Conservation (phyloP, 768 basidiomycete species). For the Mycena epipterygia region DNA sequence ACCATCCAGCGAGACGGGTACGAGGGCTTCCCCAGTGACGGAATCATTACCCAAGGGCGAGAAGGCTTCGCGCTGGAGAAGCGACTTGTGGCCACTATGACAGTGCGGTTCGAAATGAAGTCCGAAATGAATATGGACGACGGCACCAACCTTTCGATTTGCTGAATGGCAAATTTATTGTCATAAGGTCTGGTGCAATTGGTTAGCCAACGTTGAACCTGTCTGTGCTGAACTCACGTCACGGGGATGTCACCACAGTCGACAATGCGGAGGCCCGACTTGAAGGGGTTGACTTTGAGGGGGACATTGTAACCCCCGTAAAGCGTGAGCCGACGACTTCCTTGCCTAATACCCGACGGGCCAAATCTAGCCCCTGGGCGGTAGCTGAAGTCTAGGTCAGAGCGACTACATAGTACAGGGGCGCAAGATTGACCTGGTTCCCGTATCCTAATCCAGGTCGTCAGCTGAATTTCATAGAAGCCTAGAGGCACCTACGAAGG, state of each 20-base stretch:
- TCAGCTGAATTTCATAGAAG: conserved; percentile 51
- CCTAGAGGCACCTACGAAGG: conserved; percentile 64
- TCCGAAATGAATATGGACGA: neutral
- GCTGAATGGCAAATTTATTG: conserved; percentile 78
- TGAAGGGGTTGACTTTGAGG: conserved; percentile 80
- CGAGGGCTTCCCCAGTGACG: conserved; percentile 67
- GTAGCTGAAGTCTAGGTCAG: conserved; percentile 59
- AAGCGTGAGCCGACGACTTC: conserved; percentile 79
- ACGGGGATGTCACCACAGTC: conserved; percentile 87
- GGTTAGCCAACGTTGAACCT: neutral
- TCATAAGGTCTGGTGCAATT: conserved; percentile 70
- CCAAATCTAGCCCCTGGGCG: conserved; percentile 90
- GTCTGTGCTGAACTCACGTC: conserved; percentile 52
- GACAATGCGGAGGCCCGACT: conserved; percentile 74
- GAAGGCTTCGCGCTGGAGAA: conserved; percentile 74
- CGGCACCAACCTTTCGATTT: conserved; percentile 66
- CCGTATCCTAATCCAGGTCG: conserved; percentile 29
- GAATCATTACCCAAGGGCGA: conserved; percentile 76
- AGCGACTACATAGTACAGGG: neutral
- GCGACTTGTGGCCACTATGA: conserved; percentile 69
- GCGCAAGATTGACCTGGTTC: conserved; percentile 23
- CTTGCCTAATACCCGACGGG: conserved; percentile 85
- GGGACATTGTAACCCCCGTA: conserved; percentile 88
- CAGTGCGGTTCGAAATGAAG: neutral
- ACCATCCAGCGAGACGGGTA: conserved; percentile 76